Evolutionary conservation across 768 basidiomycete genomes (phyloP), one percentile per base, ranked within the genome.

Genomic region (Pisolithus microcarpus): DNA sequence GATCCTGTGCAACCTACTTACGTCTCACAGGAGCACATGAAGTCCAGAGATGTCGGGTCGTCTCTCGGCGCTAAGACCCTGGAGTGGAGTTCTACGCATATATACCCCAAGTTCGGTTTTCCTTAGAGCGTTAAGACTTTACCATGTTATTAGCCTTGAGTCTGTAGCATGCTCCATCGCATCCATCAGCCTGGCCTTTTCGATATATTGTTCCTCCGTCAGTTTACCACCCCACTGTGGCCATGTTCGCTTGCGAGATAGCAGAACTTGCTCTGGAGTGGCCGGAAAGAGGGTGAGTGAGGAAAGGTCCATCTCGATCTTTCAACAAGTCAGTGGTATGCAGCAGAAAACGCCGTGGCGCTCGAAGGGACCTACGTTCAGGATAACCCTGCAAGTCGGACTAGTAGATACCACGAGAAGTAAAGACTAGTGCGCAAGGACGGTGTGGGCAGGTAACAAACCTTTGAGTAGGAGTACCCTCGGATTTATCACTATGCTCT

Each of bases 21-120:
- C 84, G 79, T 83, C 68, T 81, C 77, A 58, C 81, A 83, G 18
- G 81, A 74, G 57, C 75, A 82, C 58, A 77, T 61, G 58, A 82
- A 84, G 46, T 80, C 72, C 4, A 82, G 54, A 2, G 78, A 74
- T 5, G 65, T 62, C 0, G 80, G 76, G 49, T 79, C 62, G 44
- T 70, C 67, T 43, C 80, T 69, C 1, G 76, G 77, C 30, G 76
- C 79, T 13, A 85, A 66, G 7, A 85, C 76, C 83, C 82, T 84
- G 43, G 37, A 28, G 23, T 43, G 26, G 30, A 30, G 7, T 30
- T 49, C 31, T 39, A 28, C 38, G 30, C 26, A 42, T 8, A 48
- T 26, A 7, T 26, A 24, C 28, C 21, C 21, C 16, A 46, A 30
- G n/a, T 16, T 38, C 51, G 28, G 26, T 21, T n/a, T 44, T 39